Evolutionary conservation across 2,329 filamentous ascomycete genomes (phyloP).

Genomic region (Penicillium griseofulvum): DNA sequence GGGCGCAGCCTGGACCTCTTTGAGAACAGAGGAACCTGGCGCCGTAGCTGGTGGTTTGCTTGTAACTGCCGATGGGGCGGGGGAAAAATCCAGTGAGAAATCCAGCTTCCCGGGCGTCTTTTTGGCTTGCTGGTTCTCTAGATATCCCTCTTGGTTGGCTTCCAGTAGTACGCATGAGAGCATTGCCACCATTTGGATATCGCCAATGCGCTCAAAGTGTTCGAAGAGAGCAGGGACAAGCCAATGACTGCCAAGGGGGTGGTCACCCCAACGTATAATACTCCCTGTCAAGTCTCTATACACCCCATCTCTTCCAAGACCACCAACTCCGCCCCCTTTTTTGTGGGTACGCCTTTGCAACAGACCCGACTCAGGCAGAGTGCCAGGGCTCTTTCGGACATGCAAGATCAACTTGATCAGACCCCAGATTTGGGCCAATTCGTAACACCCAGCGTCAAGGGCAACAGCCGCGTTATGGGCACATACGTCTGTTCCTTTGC

Average conservation of each 20-base stretch:
- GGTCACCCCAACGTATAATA: slow-evolving; percentile 56
- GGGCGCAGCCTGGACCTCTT: slow-evolving; percentile 30
- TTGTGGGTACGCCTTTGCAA: slow-evolving; percentile 55
- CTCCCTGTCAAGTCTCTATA: slow-evolving; percentile 40
- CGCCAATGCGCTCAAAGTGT: slow-evolving; percentile 59
- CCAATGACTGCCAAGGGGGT: slow-evolving; percentile 56
- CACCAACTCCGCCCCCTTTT: slow-evolving; percentile 36
- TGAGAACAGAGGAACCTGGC: slow-evolving; percentile 33
- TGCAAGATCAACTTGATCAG: slow-evolving; percentile 75
- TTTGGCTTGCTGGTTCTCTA: slow-evolving; percentile 23
- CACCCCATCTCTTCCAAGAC: slow-evolving; percentile 29
- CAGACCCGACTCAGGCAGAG: slow-evolving; percentile 56
- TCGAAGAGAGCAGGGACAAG: slow-evolving; percentile 58
- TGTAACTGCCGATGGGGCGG: slow-evolving; percentile 42
- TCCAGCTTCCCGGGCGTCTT: slow-evolving; percentile 45
- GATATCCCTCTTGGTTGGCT: slow-evolving; percentile 43
- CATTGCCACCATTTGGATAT: slow-evolving; percentile 66
- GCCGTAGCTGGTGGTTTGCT: slow-evolving; percentile 43
- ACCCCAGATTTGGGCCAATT: slow-evolving; percentile 79
- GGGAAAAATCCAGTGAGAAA: slow-evolving; percentile 49
- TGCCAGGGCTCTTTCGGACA: slow-evolving; percentile 69
- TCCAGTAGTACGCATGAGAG: slow-evolving; percentile 59
- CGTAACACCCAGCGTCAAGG: slow-evolving; percentile 64
- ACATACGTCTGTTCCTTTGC: slow-evolving; percentile 77
- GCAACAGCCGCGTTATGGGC: slow-evolving; percentile 79